phyloP scores from a whole-genome alignment of 768 basidiomycete species.

The Suillus bovinus region DNA sequence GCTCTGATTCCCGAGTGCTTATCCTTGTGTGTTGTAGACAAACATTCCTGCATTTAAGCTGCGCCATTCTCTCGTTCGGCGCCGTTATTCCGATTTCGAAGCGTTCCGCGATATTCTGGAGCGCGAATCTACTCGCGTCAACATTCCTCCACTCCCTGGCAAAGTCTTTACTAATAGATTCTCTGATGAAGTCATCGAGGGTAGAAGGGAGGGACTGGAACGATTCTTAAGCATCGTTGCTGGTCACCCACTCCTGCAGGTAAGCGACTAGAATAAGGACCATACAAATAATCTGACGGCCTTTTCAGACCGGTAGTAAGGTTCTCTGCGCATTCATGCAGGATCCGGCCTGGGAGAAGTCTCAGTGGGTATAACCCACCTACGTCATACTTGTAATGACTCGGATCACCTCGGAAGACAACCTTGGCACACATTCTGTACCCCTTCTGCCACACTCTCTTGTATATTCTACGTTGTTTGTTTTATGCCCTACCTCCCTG shows the following conservation, averaged over 20 bases:
- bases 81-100: conserved; percentile 92
- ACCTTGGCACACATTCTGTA: not conserved
- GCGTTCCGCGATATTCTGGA: conserved; percentile 98
- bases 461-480: conserved; percentile 1
- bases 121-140: conserved; percentile 94
- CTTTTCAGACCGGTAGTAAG: conserved; percentile 84
- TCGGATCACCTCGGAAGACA: not conserved
- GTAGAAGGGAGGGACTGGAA: conserved; percentile 88
- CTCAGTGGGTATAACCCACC: conserved; percentile 64
- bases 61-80: conserved; percentile 84
- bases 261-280: conserved; percentile 33
- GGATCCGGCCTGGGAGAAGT: conserved; percentile 89
- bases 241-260: conserved; percentile 95
- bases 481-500: not conserved
- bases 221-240: conserved; percentile 95
- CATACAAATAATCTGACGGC: conserved; percentile 11
- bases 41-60: conserved; percentile 99
- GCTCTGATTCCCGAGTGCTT: conserved; percentile 7
- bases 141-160: conserved; percentile 95
- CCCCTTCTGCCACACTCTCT: not conserved
- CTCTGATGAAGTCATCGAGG: conserved; percentile 96
- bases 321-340: conserved; percentile 95
- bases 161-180: conserved; percentile 99
- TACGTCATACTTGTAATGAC: not conserved
- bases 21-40: conserved; percentile 76